Evolutionary conservation across 208 protist species (phyloP).

Genomic region (Endotrypanum monterogeii): DNA sequence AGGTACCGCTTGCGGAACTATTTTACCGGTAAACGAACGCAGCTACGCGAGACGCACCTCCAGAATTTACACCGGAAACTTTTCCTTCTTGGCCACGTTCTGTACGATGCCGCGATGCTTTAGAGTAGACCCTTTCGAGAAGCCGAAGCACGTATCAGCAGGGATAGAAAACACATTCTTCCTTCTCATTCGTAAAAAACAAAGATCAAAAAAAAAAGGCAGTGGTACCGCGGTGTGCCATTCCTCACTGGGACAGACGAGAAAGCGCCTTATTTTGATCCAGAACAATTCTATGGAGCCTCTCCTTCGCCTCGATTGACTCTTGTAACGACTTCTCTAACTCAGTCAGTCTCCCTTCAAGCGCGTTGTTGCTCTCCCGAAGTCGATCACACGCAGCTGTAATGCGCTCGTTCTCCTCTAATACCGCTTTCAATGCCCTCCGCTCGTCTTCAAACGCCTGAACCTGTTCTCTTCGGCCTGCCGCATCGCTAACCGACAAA

Average conservation of each 20-base stretch:
- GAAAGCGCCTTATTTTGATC: constrained; percentile 79
- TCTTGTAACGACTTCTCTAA: constrained; percentile 47
- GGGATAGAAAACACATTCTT: too few species aligned
- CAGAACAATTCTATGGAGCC: constrained; percentile 76
- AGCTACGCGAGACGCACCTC: too few species aligned
- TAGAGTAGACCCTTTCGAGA: background rate
- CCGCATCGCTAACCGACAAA: constrained; percentile 23
- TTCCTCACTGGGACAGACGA: constrained; percentile 52
- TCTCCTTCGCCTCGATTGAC: constrained; percentile 61
- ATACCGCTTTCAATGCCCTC: background rate
- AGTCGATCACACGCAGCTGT: constrained; percentile 13
- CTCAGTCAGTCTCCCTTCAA: constrained; percentile 26
- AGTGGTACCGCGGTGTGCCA: background rate
- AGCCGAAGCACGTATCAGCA: background rate
- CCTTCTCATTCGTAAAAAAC: background rate
- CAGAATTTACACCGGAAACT: too few species aligned
- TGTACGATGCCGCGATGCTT: too few species aligned
- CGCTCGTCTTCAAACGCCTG: constrained; percentile 27
- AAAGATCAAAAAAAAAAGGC: constrained; percentile 4
- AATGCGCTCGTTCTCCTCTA: constrained; percentile 9
- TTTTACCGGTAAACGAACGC: too few species aligned
- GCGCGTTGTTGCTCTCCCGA: constrained; percentile 5
- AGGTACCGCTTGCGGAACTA: too few species aligned
- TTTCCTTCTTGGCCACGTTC: too few species aligned
- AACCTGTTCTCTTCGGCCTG: background rate